Percentiles rank a stretch among this genome's conserved stretches.
Conservation (phyloP, 441 rosid species). For the Dalechampia spathulata region DNA sequence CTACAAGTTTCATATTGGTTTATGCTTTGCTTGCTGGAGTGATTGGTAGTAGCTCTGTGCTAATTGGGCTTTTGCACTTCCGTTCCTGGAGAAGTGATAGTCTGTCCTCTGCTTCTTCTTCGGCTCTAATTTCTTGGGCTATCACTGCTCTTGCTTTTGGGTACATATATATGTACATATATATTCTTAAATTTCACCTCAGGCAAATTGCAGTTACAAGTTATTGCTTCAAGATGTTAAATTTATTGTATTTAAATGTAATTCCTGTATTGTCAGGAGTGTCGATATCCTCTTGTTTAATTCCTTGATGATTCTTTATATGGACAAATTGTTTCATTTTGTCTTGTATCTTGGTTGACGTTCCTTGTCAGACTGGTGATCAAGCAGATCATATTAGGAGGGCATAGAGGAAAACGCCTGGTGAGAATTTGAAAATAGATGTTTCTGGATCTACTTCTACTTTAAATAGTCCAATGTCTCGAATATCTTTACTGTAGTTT, state of each 20-base stretch:
- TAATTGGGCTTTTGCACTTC: constrained; percentile 24
- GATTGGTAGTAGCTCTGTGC: constrained; percentile 17
- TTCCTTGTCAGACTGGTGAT: constrained; percentile 19
- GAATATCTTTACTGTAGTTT: too few relatives aligned
- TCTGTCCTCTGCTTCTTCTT: constrained; percentile 23
- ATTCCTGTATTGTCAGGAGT: too few relatives aligned
- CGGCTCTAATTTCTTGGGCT: constrained; percentile 18
- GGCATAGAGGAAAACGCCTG: constrained; percentile 33
- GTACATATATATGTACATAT: too few relatives aligned
- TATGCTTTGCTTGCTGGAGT: constrained; percentile 20
- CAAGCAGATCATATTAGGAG: constrained; percentile 30
- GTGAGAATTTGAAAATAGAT: constrained; percentile 11
- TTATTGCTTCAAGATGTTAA: too few relatives aligned
- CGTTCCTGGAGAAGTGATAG: constrained; percentile 21
- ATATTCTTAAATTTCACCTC: too few relatives aligned
- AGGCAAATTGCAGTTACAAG: too few relatives aligned
- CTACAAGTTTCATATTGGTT: constrained; percentile 27
- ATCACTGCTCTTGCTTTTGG: constrained; percentile 32
- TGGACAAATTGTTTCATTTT: not conserved
- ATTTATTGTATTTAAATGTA: too few relatives aligned
- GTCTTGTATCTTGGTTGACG: not conserved
- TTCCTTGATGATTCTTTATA: not conserved
- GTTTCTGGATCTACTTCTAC: too few relatives aligned
- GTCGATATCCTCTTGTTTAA: too few relatives aligned
- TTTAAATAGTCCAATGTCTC: too few relatives aligned